These are phyloP conservation scores for Cinchona pubescens DNA, from an alignment of 257 asterid genomes.

Conservation along the genomic window DNA sequence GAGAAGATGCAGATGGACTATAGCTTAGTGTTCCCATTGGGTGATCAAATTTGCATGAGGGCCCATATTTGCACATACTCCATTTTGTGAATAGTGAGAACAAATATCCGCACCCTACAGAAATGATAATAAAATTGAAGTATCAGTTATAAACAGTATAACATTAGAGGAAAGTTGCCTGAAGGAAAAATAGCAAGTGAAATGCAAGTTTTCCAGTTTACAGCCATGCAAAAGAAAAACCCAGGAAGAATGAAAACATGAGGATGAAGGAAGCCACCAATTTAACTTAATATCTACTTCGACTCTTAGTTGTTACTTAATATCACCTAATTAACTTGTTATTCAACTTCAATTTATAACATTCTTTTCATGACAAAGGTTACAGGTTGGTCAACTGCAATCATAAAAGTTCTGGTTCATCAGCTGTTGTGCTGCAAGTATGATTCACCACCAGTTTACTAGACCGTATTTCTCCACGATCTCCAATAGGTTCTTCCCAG, in stretches of 20 bases:
- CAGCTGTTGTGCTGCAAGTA: neutral
- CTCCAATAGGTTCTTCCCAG: neutral
- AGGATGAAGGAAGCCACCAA: neutral
- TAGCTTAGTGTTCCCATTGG: slow-evolving; percentile 73
- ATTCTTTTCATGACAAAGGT: neutral
- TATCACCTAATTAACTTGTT: neutral
- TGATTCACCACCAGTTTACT: neutral
- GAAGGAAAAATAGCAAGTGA: neutral
- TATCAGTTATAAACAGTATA: neutral
- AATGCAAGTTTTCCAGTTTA: neutral
- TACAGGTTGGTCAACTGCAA: neutral
- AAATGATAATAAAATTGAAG: slow-evolving; percentile 6
- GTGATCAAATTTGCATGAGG: slow-evolving; percentile 82
- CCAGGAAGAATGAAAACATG: neutral
- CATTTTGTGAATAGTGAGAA: slow-evolving; percentile 78
- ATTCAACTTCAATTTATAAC: neutral
- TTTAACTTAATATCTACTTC: too few relatives aligned
- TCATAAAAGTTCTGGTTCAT: neutral
- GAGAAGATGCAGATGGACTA: slow-evolving; percentile 85
- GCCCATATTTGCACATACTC: slow-evolving; percentile 89
- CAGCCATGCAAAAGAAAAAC: neutral
- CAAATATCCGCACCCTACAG: slow-evolving; percentile 72
- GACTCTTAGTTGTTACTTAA: neutral
- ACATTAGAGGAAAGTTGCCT: neutral
- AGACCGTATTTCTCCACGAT: neutral